Base-by-base conservation (phyloP, 2,329 filamentous ascomycete species). In the Chaetomiaceae sp. region DNA sequence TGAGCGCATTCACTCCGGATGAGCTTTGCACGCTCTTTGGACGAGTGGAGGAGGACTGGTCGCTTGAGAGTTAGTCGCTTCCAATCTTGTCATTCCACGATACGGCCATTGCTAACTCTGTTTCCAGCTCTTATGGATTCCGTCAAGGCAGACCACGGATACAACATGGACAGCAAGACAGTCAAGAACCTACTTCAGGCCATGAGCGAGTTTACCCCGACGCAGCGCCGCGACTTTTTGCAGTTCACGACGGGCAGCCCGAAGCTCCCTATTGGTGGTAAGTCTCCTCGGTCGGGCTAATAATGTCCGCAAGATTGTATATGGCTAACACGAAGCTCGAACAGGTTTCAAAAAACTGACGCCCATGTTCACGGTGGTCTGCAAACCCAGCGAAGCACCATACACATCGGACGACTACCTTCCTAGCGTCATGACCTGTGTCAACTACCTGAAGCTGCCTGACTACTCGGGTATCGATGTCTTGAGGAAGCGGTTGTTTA, bases 341-440 rank as follows among this genome's bases (percentile, higher is more conserved):
- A 38, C 51, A 96, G 91, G 94, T 55, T 99, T 99, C 81, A 96
- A 95, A 75, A 89, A 86, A 69, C 82, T 99, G 57, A 97, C 90
- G 2, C 94, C 94, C 18, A 96, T 97, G 86, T 97, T 99, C 68
- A 99, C 94, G 3, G 94, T 99, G 58, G 94, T 99, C 38, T 97
- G 94, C 79, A 96, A 96, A 71, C 92, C 92, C n/a, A 95, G 89
- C 69, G 94, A 99, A 67, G 84, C 90, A 14, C 94, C 94, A 1
- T 94, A 91, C 69, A 87, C 86, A 3, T 92, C 92, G 4, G 94
- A 99, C 66, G 94, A 99, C 73, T 99, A 97, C 65, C 80, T 99
- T n/a, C 94, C 95, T 11, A 97, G 91, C 68, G 95, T 99, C 69
- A 99, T 99, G 95, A 99, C 95, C 10, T 99, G 95, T 69, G 94